These are phyloP conservation scores for Colletotrichum sp. DNA, from an alignment of 2,329 filamentous ascomycete genomes.

Conservation along the genomic window DNA sequence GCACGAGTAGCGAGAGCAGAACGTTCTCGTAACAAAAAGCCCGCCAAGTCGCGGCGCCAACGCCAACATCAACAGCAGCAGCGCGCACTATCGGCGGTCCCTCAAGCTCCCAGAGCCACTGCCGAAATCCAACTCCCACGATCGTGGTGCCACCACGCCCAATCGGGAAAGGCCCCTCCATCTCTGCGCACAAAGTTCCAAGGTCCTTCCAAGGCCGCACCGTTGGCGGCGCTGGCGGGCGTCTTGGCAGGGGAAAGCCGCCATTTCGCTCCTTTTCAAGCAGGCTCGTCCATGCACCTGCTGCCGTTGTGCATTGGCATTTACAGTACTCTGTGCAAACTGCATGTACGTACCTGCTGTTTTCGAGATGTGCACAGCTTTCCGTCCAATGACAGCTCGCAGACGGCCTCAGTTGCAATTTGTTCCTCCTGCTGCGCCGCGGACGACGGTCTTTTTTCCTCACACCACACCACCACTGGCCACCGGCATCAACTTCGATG, in stretches of 20 bases:
- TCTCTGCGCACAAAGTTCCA: neutral
- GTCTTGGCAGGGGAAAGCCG: constrained; percentile 11
- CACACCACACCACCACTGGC: neutral
- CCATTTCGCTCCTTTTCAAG: neutral
- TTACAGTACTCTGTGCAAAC: neutral
- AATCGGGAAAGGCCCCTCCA: constrained; percentile 1
- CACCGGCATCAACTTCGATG: neutral
- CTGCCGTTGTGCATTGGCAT: neutral
- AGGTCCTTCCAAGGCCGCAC: neutral
- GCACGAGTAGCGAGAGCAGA: neutral
- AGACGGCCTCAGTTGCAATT: neutral
- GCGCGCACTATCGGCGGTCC: neutral
- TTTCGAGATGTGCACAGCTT: neutral
- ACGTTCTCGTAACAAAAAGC: neutral
- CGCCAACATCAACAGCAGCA: neutral
- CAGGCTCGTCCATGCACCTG: neutral
- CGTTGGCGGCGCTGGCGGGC: constrained; percentile 2
- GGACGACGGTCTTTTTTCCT: neutral
- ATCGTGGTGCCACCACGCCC: neutral
- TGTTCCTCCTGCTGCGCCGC: neutral
- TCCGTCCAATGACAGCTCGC: neutral
- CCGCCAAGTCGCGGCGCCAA: neutral
- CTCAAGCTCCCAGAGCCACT: constrained; percentile 10
- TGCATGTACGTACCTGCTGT: neutral
- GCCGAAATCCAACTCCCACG: neutral